Conservation (phyloP, 768 basidiomycete species). For the Nidularia sp. region DNA sequence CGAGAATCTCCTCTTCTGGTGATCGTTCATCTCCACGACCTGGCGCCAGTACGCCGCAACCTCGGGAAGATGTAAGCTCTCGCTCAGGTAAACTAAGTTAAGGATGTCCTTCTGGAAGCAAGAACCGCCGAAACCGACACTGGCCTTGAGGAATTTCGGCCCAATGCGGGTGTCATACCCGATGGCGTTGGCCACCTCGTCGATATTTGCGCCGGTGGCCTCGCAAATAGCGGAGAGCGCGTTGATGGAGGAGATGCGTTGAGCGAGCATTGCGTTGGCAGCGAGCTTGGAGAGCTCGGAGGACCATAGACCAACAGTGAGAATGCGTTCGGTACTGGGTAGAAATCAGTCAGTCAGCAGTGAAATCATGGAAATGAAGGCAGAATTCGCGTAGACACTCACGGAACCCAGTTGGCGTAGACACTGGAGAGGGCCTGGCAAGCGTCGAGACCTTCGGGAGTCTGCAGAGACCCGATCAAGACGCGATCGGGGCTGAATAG, state of each 20-base stretch:
- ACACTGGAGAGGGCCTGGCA: slow-evolving; percentile 73
- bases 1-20: slow-evolving; percentile 95
- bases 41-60: slow-evolving; percentile 97
- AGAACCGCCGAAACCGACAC: slow-evolving; percentile 95
- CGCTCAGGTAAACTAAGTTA: slow-evolving; percentile 95
- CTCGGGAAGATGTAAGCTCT: slow-evolving; percentile 92
- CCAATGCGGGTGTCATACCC: slow-evolving; percentile 93
- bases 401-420: slow-evolving; percentile 97
- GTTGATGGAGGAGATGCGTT: slow-evolving; percentile 97
- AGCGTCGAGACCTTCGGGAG: slow-evolving; percentile 78
- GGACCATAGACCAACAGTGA: slow-evolving; percentile 97
- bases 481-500: slow-evolving; percentile 91
- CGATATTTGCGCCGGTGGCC: slow-evolving; percentile 97
- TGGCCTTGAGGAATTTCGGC: slow-evolving; percentile 91
- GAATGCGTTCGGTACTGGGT: slow-evolving; percentile 64
- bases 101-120: slow-evolving; percentile 99
- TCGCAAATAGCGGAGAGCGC: slow-evolving; percentile 98
- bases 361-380: not conserved
- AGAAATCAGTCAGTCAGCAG: not conserved
- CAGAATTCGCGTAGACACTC: slow-evolving; percentile 24
- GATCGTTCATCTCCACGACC: slow-evolving; percentile 97
- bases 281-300: slow-evolving; percentile 98
- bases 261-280: slow-evolving; percentile 98
- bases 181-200: slow-evolving; percentile 93
- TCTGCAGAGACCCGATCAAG: slow-evolving; percentile 93